These are phyloP conservation scores for Boechera stricta DNA, from an alignment of 345 rosid species.

Conservation along the genomic window DNA sequence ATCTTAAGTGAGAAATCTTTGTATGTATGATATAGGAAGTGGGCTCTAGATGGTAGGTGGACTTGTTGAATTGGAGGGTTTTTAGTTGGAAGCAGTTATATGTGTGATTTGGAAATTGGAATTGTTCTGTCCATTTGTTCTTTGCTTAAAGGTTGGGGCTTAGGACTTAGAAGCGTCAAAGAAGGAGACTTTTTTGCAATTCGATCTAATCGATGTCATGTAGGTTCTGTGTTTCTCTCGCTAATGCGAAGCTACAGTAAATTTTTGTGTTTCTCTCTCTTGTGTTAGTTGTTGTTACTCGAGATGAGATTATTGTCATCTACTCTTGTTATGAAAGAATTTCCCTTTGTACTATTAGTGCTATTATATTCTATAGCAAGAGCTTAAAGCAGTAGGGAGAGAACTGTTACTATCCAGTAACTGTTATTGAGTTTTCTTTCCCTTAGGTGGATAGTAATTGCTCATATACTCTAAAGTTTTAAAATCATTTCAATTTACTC, in stretches of 20 bases:
- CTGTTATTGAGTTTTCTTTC: conserved; percentile 17
- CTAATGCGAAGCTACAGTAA: neutral
- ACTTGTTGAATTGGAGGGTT: conserved; percentile 20
- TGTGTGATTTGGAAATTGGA: no score
- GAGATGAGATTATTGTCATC: neutral
- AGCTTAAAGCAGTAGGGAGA: conserved; percentile 24
- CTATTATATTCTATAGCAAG: neutral
- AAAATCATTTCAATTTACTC: no score
- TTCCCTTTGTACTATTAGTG: neutral
- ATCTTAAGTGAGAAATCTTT: conserved; percentile 20
- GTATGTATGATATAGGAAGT: neutral
- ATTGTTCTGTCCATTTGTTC: conserved; percentile 12
- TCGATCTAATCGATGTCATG: conserved; percentile 29
- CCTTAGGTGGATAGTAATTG: neutral
- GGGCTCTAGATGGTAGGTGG: conserved; percentile 4
- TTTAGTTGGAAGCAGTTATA: neutral
- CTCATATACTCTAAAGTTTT: no score
- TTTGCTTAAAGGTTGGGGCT: neutral
- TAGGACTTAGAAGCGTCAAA: neutral
- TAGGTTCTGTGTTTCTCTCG: neutral
- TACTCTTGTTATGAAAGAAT: neutral
- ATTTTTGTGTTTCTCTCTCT: neutral
- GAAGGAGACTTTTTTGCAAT: neutral
- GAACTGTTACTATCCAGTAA: conserved; percentile 4
- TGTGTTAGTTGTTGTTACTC: neutral